Evolutionary conservation across 2,329 filamentous ascomycete genomes (phyloP), one percentile per base, ranked within the genome.

Genomic region (Trichoderma cornu-damae): DNA sequence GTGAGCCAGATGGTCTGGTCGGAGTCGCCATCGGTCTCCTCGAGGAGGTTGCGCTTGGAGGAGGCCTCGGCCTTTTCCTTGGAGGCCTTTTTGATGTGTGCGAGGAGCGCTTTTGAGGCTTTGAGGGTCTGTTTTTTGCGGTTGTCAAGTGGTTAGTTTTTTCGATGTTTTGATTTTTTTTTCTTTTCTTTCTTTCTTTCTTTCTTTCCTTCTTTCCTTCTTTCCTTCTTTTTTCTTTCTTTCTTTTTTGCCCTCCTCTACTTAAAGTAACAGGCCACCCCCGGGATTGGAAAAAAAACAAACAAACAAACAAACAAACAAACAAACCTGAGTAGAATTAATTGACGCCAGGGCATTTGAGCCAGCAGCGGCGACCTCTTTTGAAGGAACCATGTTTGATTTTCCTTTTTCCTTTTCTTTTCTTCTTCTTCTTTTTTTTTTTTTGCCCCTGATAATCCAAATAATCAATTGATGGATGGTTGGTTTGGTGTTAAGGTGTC

Each of bases 1-100:
- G 77, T 83, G 43, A 87, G 75, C 80, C 81, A 86, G 68, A 87
- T 73, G 47, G 83, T 82, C 3, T 74, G 77, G 60, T 82, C 77
- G 51, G 72, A 71, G 18, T 68, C 62, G 48, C 70, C 71, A 34
- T 73, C 72, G 34, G 74, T 74, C 38, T 78, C 77, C 38, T 75
- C 75, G 57, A 86, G 74, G 9, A 86, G 75, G 62, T 80, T 80
- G 67, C 80, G 80, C 74, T 85, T 85, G 63, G 69, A 67, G 2
- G 77, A 68, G 42, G 72, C 73, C 26, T 72, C 69, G 16, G 72
- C 68, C 58, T 77, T 75, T 62, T 79, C 72, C 65, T 77, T 75
- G 43, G 79, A 73, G 5, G 78, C 73, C 67, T 79, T 81, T 67
- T 82, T 80, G 70, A 87, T 83, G 70, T 85, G 81, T 44, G 77